phyloP scores from a whole-genome alignment of 2,329 filamentous ascomycete species.

The Clarireedia sp. region DNA sequence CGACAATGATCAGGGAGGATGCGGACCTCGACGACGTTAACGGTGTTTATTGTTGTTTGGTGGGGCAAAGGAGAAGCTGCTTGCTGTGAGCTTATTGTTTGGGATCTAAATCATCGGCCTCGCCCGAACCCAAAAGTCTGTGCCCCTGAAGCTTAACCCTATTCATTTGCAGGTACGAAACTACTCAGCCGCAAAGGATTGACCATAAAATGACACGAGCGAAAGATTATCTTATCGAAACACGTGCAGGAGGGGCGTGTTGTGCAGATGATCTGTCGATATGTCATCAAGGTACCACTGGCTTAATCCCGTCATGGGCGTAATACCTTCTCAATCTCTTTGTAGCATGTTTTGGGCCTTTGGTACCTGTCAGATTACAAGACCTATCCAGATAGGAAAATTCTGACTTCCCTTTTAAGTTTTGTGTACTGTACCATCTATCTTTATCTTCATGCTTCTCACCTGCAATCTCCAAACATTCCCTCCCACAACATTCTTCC shows the following conservation, averaged over 20 bases:
- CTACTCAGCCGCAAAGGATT: conserved; percentile 8
- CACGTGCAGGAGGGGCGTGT: neutral
- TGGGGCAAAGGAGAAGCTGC: no score
- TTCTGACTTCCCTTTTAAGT: no score
- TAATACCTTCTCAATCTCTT: neutral
- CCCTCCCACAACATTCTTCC: no score
- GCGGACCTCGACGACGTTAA: neutral
- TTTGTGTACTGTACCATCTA: no score
- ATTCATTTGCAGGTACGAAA: neutral
- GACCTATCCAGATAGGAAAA: no score
- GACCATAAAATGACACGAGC: neutral
- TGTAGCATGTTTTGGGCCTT: neutral
- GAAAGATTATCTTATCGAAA: neutral
- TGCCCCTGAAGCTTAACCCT: conserved; percentile 2
- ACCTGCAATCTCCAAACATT: no score
- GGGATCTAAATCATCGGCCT: neutral
- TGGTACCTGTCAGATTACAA: no score
- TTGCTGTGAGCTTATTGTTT: neutral
- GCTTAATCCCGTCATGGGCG: neutral
- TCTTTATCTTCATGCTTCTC: no score
- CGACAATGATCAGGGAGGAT: neutral
- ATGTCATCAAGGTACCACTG: neutral
- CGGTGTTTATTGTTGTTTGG: no score
- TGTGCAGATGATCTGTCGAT: neutral
- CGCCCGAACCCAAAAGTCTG: neutral